Percentiles rank a stretch among this genome's conserved stretches.
Conservation (phyloP, 805 yeast genomes). For the Scheffersomyces stipitis region DNA sequence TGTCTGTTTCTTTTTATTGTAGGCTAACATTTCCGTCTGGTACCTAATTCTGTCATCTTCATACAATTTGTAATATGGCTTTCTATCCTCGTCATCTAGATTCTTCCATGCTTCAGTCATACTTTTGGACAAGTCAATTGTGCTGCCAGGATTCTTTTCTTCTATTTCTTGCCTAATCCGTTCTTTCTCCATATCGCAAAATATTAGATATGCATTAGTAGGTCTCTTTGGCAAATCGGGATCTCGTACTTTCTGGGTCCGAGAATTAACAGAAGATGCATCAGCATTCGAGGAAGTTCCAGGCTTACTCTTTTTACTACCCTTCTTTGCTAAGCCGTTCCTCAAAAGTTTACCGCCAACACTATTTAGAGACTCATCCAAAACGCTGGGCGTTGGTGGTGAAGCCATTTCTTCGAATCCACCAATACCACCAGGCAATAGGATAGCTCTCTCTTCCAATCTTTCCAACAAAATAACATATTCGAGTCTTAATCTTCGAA, state of each 20-base stretch:
- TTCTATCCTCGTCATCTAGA: conserved; percentile 64
- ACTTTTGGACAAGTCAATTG: conserved; percentile 68
- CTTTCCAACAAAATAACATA: conserved; percentile 78
- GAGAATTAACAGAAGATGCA: conserved; percentile 8
- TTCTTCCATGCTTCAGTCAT: conserved; percentile 86
- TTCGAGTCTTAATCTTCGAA: conserved; percentile 79
- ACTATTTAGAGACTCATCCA: conserved; percentile 30
- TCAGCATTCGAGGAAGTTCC: conserved; percentile 5
- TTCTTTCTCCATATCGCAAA: conserved; percentile 85
- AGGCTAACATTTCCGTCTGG: conserved; percentile 65
- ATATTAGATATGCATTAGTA: conserved; percentile 82
- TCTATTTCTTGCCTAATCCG: conserved; percentile 59
- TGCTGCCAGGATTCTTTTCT: conserved; percentile 46
- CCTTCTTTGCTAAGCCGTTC: conserved; percentile 16
- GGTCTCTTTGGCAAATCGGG: conserved; percentile 89
- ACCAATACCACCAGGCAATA: conserved; percentile 23
- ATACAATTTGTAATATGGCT: conserved; percentile 71
- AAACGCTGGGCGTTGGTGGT: conserved; percentile 38
- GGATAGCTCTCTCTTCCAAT: conserved; percentile 57
- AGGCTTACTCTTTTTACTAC: conserved; percentile 16
- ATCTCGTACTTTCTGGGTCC: conserved; percentile 53
- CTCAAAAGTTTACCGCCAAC: conserved; percentile 7
- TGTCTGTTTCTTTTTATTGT: conserved; percentile 32
- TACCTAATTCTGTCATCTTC: conserved; percentile 79
- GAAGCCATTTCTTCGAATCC: conserved; percentile 37